Percentiles rank a stretch among this genome's conserved stretches.
These are phyloP conservation scores for Saururus chinensis DNA, from an alignment of 164 flowering plant genomes.

Conservation along the genomic window DNA sequence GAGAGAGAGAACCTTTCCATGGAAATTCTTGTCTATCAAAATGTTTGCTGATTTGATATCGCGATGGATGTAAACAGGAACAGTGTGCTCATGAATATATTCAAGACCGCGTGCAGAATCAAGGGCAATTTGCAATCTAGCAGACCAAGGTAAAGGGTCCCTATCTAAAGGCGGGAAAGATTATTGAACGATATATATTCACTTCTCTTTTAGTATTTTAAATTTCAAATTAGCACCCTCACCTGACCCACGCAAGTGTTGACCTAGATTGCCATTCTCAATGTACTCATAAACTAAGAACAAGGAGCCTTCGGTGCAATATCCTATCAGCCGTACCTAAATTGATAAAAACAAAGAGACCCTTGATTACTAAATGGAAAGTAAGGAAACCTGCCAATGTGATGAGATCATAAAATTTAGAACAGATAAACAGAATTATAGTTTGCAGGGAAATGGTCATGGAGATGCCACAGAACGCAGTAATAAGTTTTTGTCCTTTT, in stretches of 20 bases:
- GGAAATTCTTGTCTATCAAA: conserved; percentile 81
- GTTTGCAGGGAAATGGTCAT: too few relatives aligned
- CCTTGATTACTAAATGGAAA: not conserved
- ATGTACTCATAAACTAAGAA: conserved; percentile 81
- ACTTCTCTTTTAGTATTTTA: not conserved
- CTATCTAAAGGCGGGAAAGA: conserved; percentile 29
- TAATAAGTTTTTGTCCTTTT: too few relatives aligned
- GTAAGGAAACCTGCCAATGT: not conserved
- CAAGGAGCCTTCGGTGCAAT: conserved; percentile 66
- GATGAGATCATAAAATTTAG: too few relatives aligned
- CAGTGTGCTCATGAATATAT: conserved; percentile 93
- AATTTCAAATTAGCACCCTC: not conserved
- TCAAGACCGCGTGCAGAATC: conserved; percentile 98
- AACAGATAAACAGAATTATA: too few relatives aligned
- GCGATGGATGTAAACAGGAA: conserved; percentile 89
- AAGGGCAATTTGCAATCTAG: conserved; percentile 88
- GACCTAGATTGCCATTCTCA: conserved; percentile 83
- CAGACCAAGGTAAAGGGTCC: conserved; percentile 68
- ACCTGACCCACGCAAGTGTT: conserved; percentile 80
- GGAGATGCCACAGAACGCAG: too few relatives aligned
- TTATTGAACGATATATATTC: not conserved
- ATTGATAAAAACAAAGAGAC: not conserved
- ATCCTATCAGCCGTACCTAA: conserved; percentile 92
- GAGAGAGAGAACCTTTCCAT: conserved; percentile 52
- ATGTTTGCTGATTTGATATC: conserved; percentile 95